Base-by-base conservation (phyloP, 345 rosid species). In the Aurinia saxatilis region DNA sequence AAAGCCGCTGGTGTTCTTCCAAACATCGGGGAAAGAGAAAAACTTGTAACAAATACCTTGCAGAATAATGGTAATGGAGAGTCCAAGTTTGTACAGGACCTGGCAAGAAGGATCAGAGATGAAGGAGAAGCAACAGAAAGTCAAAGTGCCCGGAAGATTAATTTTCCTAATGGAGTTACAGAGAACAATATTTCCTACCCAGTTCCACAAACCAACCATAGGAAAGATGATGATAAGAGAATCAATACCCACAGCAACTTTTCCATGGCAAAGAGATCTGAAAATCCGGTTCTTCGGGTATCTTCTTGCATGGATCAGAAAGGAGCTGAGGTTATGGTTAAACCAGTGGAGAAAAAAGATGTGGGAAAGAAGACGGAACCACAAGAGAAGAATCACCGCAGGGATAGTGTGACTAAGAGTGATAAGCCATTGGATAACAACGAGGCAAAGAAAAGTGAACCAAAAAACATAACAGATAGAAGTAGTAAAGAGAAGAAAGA, bases 41-140 rank as follows among this genome's bases (percentile, higher is more conserved):
- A 62, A 29, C 57, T 62, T 54, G 55, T 77, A 37, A 60, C 64
- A 53, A 29, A 18, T 52, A 60, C 40, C 65, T 50, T 66, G 41
- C 79, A 74, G 35, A 68, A 30, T 37, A 65, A 66, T 48, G 76
- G 68, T 41, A 52, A 49, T 54, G 78, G 66, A 49, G 85, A 77
- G 46, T 73, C 76, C 41, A 79, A 67, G 50, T 68, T 61, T 63
- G 56, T 79, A 51, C 79, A 67, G 8, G 88, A 85, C 70, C 66
- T 80, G 79, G 79, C 73, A 29, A 79, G 63, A 76, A 80, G 88
- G 72, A 76, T 74, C 70, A 73, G 64, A 52, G 62, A 72, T 74
- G 88, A 75, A 49, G 72, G 60, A 66, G 45, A 48, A 73, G 87
- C 81, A 44, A 75, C 73, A 16, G 83, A 81, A 29, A 73, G 76